These are phyloP conservation scores for Penicillium sp. DNA, from an alignment of 2,329 filamentous ascomycete genomes.

Conservation along the genomic window DNA sequence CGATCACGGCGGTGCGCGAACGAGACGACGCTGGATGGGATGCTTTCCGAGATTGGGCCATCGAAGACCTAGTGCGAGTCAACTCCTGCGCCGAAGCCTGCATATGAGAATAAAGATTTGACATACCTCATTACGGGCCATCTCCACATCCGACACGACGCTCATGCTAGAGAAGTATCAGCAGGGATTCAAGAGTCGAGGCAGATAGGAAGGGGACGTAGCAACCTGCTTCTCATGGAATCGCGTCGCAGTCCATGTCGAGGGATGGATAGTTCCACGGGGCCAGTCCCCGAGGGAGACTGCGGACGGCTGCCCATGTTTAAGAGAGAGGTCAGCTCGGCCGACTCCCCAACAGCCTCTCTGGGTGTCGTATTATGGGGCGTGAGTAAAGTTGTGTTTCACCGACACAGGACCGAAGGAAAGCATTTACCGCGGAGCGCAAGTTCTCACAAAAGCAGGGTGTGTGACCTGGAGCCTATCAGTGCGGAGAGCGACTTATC, in stretches of 20 bases:
- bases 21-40: slow-evolving; percentile 90
- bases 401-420: background rate
- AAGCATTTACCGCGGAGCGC: background rate
- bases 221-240: slow-evolving; percentile 42
- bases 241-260: slow-evolving; percentile 31
- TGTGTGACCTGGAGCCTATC: slow-evolving; percentile 11
- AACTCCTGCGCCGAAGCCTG: background rate
- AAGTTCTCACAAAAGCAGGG: background rate
- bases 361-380: background rate
- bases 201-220: background rate
- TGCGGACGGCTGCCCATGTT: slow-evolving; percentile 32
- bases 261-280: slow-evolving; percentile 23
- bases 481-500: slow-evolving; percentile 10
- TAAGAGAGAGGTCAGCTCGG: background rate
- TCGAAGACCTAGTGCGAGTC: slow-evolving; percentile 64
- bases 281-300: slow-evolving; percentile 23
- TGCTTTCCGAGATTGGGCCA: slow-evolving; percentile 88
- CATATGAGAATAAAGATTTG: slow-evolving; percentile 1
- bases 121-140: slow-evolving; percentile 89
- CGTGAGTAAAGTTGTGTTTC: background rate
- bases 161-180: slow-evolving; percentile 53
- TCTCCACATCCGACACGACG: slow-evolving; percentile 93
- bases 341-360: background rate
- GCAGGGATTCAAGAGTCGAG: background rate
- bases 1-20: slow-evolving; percentile 81